Evolutionary conservation across 441 rosid genomes (phyloP), one percentile per base, ranked within the genome.

Genomic region (Populus hybrid): DNA sequence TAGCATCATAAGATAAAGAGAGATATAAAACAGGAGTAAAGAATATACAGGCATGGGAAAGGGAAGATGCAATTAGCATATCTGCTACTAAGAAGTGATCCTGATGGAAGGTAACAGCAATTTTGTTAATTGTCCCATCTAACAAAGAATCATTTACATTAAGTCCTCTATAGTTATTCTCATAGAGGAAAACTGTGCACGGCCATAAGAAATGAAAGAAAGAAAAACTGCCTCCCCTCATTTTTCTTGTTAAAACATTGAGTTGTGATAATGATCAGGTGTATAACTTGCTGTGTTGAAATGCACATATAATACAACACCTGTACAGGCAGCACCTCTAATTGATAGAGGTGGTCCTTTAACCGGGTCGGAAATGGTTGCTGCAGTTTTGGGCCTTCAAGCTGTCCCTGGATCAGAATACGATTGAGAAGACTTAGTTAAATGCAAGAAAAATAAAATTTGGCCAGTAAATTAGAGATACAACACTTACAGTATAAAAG

Each of bases 61-160:
- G 53, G 42, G 61, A 42, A 68, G 40, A 30, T 32, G 40, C 24
- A 14, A 26, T 24, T n/a, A 57, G 21, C 59, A 35, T 21, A 71
- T 71, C 16, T 16, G 38, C 57, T 50, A 50, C 67, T n/a, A 12
- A 3, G 40, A 11, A 53, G 10, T 3, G 57, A 53, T 5, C 24
- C 36, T 53, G 16, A 32, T 35, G 34, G 28, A 21, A 36, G 26
- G 8, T 38, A 69, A 32, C 11, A 16, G 24, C 57, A 57, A 73
- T 67, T 71, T 71, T 59, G 11, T 66, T 61, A 65, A 30, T 64
- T 34, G 18, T 74, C 66, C 71, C 24, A 40, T 77, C 75, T 23
- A 81, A 67, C 78, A 79, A 26, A 40, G 70, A 75, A 63, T 67
- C 70, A 82, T 79, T 81, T 79, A 79, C 83, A 81, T 64, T 32